Base-by-base conservation (phyloP, 1,284 basidiomycete species). In the Sutorius eximius region DNA sequence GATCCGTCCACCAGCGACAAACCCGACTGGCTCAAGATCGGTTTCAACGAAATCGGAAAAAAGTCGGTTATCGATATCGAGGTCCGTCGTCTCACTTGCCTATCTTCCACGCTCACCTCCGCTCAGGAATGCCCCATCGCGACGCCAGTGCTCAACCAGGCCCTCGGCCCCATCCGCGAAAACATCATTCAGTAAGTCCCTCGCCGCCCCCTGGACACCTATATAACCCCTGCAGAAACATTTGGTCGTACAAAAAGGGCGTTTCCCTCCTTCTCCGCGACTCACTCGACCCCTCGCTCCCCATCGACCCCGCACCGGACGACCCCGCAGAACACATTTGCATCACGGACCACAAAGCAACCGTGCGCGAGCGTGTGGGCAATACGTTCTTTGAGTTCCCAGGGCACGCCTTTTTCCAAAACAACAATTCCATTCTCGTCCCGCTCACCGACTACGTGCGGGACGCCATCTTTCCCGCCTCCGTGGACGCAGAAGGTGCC, bases 381-480 rank as follows among this genome's bases (percentile, higher is more conserved):
- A 74, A 82, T 52, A 87, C 80, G 71, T 74, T 89, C 46, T 98
- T 99, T 72, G 87, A 95, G 64, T 98, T 95, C 71, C 84, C 83
- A 12, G 94, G 91, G 1, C 87, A 89, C 41, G 87, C 89, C 5
- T 98, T 98, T 78, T 98, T 98, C 81, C 96, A 99, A 71, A 98
- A 98, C 79, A 99, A 99, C 79, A 96, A 96, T 69, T 87, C 89
- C 18, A 92, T 98, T 51, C 84, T 99, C 16, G 78, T 87, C 9
- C 85, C 91, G 0, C 81, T 99, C 47, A 89, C 93, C 9, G 72
- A 82, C 56, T 94, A 95, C 73, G 91, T 97, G 53, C 82, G 82
- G 52, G 79, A 87, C 40, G 84, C 88, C 45, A 86, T 94, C 64
- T 85, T 89, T 66, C 77, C 75, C 7, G 20, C 41, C 16, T 5